phyloP scores from a whole-genome alignment of 1,284 basidiomycete genomes.

The Apiotrichum montevideense region DNA sequence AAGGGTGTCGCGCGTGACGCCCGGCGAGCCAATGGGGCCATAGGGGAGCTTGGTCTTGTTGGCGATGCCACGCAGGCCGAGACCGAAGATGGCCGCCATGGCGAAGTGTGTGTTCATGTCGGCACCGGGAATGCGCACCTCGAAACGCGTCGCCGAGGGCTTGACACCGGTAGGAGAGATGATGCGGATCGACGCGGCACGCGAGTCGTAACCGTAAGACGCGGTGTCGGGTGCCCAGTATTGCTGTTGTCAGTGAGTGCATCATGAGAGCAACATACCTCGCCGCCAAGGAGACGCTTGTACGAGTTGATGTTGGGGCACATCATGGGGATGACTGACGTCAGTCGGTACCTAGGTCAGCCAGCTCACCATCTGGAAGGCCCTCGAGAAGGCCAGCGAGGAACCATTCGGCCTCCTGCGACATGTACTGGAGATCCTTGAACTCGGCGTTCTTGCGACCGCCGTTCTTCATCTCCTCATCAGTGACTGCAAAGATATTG shows the following conservation, averaged over 20 bases:
- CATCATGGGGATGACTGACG: constrained; percentile 50
- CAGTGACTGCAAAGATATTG: constrained; percentile 65
- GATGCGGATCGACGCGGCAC: constrained; percentile 82
- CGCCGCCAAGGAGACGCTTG: constrained; percentile 91
- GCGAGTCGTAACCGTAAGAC: constrained; percentile 86
- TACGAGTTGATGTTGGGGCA: constrained; percentile 97
- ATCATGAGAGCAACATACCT: constrained; percentile 47
- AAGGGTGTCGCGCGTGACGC: constrained; percentile 48
- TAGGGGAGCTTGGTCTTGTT: constrained; percentile 64
- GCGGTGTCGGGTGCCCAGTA: constrained; percentile 93
- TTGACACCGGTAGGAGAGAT: constrained; percentile 82
- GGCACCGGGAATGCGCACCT: constrained; percentile 89
- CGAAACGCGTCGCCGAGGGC: constrained; percentile 73
- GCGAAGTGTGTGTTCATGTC: constrained; percentile 85
- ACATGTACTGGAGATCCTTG: constrained; percentile 76
- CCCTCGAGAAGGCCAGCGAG: constrained; percentile 85
- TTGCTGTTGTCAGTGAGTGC: constrained; percentile 41
- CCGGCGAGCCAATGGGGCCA: constrained; percentile 57
- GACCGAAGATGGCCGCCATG: constrained; percentile 73
- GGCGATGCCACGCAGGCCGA: constrained; percentile 81
- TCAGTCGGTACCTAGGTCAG: not conserved
- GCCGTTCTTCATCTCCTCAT: constrained; percentile 57
- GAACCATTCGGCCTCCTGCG: constrained; percentile 82
- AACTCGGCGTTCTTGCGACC: constrained; percentile 63
- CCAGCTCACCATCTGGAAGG: constrained; percentile 67